phyloP scores from a whole-genome alignment of 2,329 filamentous ascomycete genomes.

The Cylindrodendrum hubeiense region DNA sequence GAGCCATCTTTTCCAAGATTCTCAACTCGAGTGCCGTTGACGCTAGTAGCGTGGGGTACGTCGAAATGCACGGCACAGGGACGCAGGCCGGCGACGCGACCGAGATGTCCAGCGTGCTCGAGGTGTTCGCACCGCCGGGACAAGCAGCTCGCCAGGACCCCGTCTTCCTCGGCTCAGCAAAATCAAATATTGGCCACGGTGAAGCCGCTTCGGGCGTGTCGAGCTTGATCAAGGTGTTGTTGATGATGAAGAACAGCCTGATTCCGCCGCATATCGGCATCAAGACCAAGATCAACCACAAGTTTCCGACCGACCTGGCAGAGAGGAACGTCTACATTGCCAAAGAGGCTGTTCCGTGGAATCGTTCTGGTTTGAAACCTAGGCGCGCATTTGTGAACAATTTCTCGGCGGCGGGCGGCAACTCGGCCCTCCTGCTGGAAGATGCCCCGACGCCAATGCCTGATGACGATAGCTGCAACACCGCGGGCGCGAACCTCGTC shows the following conservation, averaged over 20 bases:
- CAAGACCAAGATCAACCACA: slow-evolving; percentile 59
- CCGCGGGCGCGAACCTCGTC: slow-evolving; percentile 45
- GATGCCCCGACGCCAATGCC: slow-evolving; percentile 55
- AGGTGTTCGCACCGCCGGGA: slow-evolving; percentile 55
- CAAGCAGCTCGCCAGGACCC: slow-evolving; percentile 55
- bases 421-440: slow-evolving; percentile 75
- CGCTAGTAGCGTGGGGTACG: slow-evolving; percentile 81
- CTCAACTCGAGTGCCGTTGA: slow-evolving; percentile 80
- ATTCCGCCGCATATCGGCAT: slow-evolving; percentile 68
- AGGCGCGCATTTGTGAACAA: slow-evolving; percentile 72
- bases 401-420: slow-evolving; percentile 79
- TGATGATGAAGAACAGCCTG: slow-evolving; percentile 60
- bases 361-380: slow-evolving; percentile 50
- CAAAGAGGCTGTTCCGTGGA: slow-evolving; percentile 52
- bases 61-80: slow-evolving; percentile 88
- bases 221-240: slow-evolving; percentile 66
- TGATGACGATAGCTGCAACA: slow-evolving; percentile 53
- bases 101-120: slow-evolving; percentile 79
- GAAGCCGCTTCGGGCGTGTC: slow-evolving; percentile 70
- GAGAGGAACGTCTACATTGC: slow-evolving; percentile 15
- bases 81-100: slow-evolving; percentile 88
- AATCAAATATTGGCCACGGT: slow-evolving; percentile 75
- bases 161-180: slow-evolving; percentile 73
- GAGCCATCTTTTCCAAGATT: slow-evolving; percentile 71
- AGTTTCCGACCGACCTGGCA: slow-evolving; percentile 53